phyloP scores from a whole-genome alignment of 345 rosid genomes.

The Gossypium raimondii region DNA sequence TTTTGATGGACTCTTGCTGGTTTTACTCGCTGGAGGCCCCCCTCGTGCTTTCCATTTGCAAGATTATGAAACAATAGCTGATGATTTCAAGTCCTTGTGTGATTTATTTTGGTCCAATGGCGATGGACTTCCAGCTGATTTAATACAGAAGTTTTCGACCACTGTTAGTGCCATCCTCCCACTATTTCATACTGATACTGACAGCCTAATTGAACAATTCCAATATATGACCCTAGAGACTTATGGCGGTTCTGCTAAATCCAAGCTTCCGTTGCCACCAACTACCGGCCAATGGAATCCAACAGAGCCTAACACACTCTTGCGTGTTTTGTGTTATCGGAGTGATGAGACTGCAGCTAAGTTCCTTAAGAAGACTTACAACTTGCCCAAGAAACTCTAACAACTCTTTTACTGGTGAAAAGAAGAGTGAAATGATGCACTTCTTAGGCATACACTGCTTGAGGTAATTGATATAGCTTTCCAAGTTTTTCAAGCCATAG shows the following conservation, averaged over 20 bases:
- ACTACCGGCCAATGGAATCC: conserved; percentile 88
- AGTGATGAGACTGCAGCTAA: conserved; percentile 70
- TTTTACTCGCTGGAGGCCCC: conserved; percentile 94
- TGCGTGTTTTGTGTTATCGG: conserved; percentile 79
- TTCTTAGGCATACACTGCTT: background rate
- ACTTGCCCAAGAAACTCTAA: conserved; percentile 71
- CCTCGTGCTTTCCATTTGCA: conserved; percentile 60
- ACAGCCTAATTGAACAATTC: conserved; percentile 54
- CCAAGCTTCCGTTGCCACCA: conserved; percentile 76
- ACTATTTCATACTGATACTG: conserved; percentile 57
- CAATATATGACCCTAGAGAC: conserved; percentile 42
- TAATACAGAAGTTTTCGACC: conserved; percentile 67
- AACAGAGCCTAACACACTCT: conserved; percentile 73
- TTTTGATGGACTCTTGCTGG: conserved; percentile 78
- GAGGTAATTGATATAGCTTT: background rate
- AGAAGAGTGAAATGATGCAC: background rate
- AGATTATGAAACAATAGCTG: conserved; percentile 64
- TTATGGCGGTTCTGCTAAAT: conserved; percentile 64
- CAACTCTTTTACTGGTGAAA: conserved; percentile 7
- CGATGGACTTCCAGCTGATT: conserved; percentile 78
- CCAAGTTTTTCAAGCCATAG: background rate
- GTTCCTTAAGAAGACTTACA: conserved; percentile 84
- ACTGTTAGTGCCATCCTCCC: conserved; percentile 66
- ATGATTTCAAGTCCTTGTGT: conserved; percentile 70
- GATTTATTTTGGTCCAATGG: conserved; percentile 95